Percentiles rank a stretch among this genome's conserved stretches.
phyloP scores from a whole-genome alignment of 805 yeast species.

The Deakozyma indianensis region DNA sequence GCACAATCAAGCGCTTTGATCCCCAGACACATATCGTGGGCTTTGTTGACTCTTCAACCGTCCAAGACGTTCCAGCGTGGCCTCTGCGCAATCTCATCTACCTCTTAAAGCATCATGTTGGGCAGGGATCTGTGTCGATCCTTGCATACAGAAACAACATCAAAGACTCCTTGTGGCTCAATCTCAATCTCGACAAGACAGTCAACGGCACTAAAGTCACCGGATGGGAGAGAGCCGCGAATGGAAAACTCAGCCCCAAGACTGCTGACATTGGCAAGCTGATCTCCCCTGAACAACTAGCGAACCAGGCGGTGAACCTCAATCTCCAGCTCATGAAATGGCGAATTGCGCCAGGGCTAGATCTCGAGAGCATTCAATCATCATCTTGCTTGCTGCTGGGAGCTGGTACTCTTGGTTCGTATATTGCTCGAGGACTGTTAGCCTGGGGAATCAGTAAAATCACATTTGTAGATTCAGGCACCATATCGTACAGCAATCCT shows the following conservation, averaged over 20 bases:
- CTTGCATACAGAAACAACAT: constrained; percentile 24
- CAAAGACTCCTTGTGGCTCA: constrained; percentile 1
- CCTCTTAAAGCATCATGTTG: constrained; percentile 24
- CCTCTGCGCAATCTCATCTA: constrained; percentile 46
- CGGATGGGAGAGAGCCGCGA: constrained; percentile 83
- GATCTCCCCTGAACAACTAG: constrained; percentile 66
- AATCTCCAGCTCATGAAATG: constrained; percentile 91
- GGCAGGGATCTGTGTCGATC: constrained; percentile 24
- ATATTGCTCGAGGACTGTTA: constrained; percentile 68
- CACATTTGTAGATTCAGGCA: constrained; percentile 81
- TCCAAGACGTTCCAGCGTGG: constrained; percentile 31
- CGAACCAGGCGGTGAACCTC: constrained; percentile 85
- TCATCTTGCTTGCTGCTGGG: constrained; percentile 73
- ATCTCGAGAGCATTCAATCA: constrained; percentile 47
- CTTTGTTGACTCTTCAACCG: constrained; percentile 26
- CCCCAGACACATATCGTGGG: constrained; percentile 14
- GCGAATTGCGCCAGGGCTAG: constrained; percentile 76
- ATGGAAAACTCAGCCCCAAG: constrained; percentile 66
- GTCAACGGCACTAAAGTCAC: constrained; percentile 28
- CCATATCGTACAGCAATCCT: constrained; percentile 84
- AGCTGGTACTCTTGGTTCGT: constrained; percentile 91
- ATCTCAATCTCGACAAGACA: background rate
- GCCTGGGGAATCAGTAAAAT: constrained; percentile 91
- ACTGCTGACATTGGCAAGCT: constrained; percentile 68
- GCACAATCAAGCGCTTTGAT: background rate